Base-by-base conservation (phyloP, 1,284 basidiomycete species). In the Ustilago crameri region DNA sequence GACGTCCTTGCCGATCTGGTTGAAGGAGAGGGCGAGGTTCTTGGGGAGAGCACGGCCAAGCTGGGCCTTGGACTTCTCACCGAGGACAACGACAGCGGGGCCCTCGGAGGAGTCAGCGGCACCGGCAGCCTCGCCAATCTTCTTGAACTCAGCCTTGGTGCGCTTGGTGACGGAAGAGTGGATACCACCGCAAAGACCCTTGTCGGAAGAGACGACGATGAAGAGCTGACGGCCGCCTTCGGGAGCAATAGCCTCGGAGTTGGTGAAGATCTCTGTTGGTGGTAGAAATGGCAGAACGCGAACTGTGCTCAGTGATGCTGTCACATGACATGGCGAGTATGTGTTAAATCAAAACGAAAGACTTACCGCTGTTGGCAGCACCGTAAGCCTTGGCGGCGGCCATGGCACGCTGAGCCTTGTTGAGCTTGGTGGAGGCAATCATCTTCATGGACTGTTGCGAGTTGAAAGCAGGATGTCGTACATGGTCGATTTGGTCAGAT, bases 181-280 rank as follows among this genome's bases (percentile, higher is more conserved):
- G 84, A 99, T 97, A 89, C 96, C 96, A 86, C 96, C 96, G 85
- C 95, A 99, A 62, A 99, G 92, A 86, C 96, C 95, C 87, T 96
- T 95, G 90, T 98, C 95, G 61, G 95, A 98, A 48, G 95, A 96
- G 84, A 95, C 92, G 76, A 98, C 85, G 87, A 95, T 93, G 76
- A 97, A 78, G 20, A 83, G 78, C 68, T 80, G 74, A 24, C 67
- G 64, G 42, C 78, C 82, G n/a, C 76, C 79, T 27, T 77, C 75
- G 43, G 69, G 60, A 40, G 75, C 65, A 40, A 74, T 67, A 10
- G 78, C 75, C 56, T 81, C 81, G 38, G 82, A 74, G 64, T 82
- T 76, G 56, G 72, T 72, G 65, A 82, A 82, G 69, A 82, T 70
- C 67, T 82, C 80, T 79, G 69, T 23, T n/a, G 40, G 15, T 15